Evolutionary conservation across 495 filamentous ascomycete species (phyloP).

Genomic region (Hypomontagnella monticulosa): DNA sequence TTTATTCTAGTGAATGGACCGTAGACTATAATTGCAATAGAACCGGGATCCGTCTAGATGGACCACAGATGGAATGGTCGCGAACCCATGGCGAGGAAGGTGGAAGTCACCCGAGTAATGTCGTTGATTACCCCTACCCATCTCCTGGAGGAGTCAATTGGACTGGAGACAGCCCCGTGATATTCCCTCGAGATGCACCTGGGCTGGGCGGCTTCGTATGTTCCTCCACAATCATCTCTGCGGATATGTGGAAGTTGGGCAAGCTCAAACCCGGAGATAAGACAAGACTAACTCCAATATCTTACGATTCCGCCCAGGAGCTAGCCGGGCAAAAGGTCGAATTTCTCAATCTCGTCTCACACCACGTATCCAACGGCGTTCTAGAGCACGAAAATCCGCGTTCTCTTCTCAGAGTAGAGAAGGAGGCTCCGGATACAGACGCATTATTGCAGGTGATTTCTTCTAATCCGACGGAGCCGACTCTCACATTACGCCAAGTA

Average conservation of each 20-base stretch:
- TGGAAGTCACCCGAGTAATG: conserved; percentile 67
- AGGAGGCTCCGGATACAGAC: conserved; percentile 13
- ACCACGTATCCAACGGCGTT: conserved; percentile 9
- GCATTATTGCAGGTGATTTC: conserved; percentile 18
- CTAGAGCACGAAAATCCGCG: conserved; percentile 1
- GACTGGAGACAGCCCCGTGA: conserved; percentile 66
- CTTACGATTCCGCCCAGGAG: conserved; percentile 20
- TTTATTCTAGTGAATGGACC: conserved; percentile 65
- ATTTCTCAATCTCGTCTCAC: conserved; percentile 1
- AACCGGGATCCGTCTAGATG: conserved; percentile 65
- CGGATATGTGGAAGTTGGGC: conserved; percentile 67
- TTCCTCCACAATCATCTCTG: conserved; percentile 62
- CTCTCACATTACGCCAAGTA: conserved; percentile 28
- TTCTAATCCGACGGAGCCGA: background rate
- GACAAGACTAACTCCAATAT: conserved; percentile 49
- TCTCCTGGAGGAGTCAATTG: conserved; percentile 64
- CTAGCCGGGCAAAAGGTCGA: conserved; percentile 10
- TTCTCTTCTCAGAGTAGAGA: conserved; percentile 5
- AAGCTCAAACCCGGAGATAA: conserved; percentile 69
- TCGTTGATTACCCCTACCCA: conserved; percentile 67
- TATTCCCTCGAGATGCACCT: conserved; percentile 67
- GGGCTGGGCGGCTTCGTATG: conserved; percentile 69
- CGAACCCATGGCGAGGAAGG: conserved; percentile 67
- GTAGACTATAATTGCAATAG: conserved; percentile 68
- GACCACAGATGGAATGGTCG: conserved; percentile 65